Evolutionary conservation across 1,284 basidiomycete genomes (phyloP), one percentile per base, ranked within the genome.

Genomic region (Cryptococcus sp.): DNA sequence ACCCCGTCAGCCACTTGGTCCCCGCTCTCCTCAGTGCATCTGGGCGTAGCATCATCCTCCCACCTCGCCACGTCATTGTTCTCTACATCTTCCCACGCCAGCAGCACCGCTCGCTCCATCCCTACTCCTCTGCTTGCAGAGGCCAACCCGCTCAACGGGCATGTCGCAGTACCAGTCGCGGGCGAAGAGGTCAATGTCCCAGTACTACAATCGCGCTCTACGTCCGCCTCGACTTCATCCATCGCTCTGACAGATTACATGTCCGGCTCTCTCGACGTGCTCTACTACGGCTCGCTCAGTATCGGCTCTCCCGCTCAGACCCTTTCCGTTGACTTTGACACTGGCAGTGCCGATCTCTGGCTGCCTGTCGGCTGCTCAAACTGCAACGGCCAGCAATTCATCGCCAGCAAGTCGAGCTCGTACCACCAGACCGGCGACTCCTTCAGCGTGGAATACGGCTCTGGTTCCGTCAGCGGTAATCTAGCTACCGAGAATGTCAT

Each of bases 401-500:
- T 62, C 50, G 52, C 62, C 7, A 39, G 59, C 47, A 39, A 45
- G n/a, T 62, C 54, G 30, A 54, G 56, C 20, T 61, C 66, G 0
- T 64, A 58, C 57, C 20, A 38, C 15, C 50, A 59, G 20, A 64
- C 62, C 17, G 62, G 61, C 13, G 47, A 63, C 17, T 55, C 57
- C 1, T 71, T 71, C 53, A 55, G 49, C 4, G 66, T 71, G 11
- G 58, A 71, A 65, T 71, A 71, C 57, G 73, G 73, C n/a, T 86
- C 85, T 48, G 93, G 93, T 8, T 78, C 82, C 41, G 92, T 88
- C 1, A 71, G 78, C 0, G 93, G 93, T 10, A 68, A 71, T 6
- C 84, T 94, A 6, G 90, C 81, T 0, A 68, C 80, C 17, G 93
- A 96, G 59, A 79, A 79, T 2, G 85, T 93, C 6, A 83, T 86